These are phyloP conservation scores for Starmerella stigmatis DNA, from an alignment of 805 yeast genomes.

Conservation along the genomic window DNA sequence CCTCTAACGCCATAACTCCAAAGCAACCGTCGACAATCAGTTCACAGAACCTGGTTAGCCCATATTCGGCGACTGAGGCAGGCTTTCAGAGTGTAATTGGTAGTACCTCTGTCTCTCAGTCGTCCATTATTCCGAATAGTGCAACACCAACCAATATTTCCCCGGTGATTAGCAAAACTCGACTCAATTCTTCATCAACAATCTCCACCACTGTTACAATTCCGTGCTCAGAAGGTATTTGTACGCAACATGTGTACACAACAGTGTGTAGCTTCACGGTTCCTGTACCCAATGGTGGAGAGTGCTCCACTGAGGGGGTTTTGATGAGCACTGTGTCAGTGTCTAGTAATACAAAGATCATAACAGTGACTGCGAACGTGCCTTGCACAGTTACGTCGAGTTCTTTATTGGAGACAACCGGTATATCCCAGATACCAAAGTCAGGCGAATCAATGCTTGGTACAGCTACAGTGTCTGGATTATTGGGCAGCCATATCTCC, in stretches of 20 bases:
- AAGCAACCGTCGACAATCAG: too few species aligned
- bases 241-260: slow-evolving; percentile 3
- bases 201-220: slow-evolving; percentile 6
- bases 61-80: too few species aligned
- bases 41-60: too few species aligned
- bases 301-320: background rate
- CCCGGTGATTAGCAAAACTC: too few species aligned
- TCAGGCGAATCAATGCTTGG: too few species aligned
- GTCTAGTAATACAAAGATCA: background rate
- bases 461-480: too few species aligned
- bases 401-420: too few species aligned
- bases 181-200: too few species aligned
- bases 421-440: too few species aligned
- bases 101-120: background rate
- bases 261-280: slow-evolving; percentile 1
- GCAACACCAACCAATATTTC: background rate
- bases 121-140: background rate
- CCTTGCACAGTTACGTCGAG: slow-evolving; percentile 5
- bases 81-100: too few species aligned
- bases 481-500: too few species aligned
- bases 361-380: slow-evolving; percentile 1
- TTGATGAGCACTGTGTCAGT: background rate
- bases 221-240: slow-evolving; percentile 8
- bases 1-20: too few species aligned
- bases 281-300: background rate